Evolutionary conservation across 805 yeast genomes (phyloP), one percentile per base, ranked within the genome.

Genomic region (Cyberlindnera amylophila): DNA sequence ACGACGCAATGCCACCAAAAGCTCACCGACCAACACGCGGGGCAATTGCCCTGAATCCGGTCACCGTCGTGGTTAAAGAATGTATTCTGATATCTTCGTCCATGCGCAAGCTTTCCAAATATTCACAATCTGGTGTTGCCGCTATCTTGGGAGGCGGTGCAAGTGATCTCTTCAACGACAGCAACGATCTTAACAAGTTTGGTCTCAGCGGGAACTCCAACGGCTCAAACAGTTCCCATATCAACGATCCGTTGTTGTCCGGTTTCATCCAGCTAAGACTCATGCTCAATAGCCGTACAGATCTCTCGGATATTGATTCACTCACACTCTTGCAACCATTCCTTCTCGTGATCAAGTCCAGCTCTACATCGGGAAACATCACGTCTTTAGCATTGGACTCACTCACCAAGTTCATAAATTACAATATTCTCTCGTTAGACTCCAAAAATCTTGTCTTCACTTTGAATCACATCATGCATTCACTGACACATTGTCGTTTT

Each of bases 401-500:
- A 3, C 64, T 93, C 13, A 70, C 82, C 29, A 87, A 85, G 62
- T 77, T 93, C 53, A 64, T 91, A 40, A 74, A 76, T 32, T 83
- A 86, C 60, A 77, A 74, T 13, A 77, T 93, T 26, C 71, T 93
- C n/a, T 69, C 76, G 15, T 59, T 58, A 9, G 55, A 65, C 2
- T 78, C 88, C 5, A 66, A 69, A 24, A 81, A 83, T 43, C 64
- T 85, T 16, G 72, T 69, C 26, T 71, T 67, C 36, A 74, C 84
- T 1, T 63, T 86, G 47, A 74, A 79, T 14, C 87, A 86, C 55
- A 72, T 85, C 36, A 64, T 70, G 37, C 65, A 64, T 26, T 77
- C 97, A 0, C 71, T 93, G 48, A 86, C 98, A 1, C 96, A 88
- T 59, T 93, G 98, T 64, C 77, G 96, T 35, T 93, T 93, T 60